Evolutionary conservation across 768 basidiomycete genomes (phyloP).

Genomic region (Tricholoma saponaceum): DNA sequence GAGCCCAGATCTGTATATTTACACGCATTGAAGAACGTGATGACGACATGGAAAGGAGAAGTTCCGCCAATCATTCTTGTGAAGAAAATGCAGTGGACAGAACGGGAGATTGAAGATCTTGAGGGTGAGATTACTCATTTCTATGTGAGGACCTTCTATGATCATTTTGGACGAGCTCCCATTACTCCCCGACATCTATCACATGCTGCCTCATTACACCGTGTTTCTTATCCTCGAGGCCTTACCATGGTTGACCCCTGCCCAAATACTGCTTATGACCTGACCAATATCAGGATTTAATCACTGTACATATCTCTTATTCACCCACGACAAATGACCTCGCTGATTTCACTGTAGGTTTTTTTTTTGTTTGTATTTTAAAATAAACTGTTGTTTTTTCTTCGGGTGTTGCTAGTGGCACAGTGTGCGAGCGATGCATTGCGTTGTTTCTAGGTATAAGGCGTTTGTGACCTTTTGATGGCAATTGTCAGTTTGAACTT

Average conservation of each 20-base stretch:
- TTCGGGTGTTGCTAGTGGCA: not conserved
- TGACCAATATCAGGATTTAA: not conserved
- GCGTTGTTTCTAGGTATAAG: not conserved
- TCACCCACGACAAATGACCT: not conserved
- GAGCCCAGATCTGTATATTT: not conserved
- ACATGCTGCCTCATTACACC: not conserved
- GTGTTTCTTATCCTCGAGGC: not conserved
- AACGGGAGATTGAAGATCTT: not conserved
- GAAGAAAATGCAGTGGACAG: not conserved
- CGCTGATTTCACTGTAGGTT: not conserved
- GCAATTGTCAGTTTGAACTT: not conserved
- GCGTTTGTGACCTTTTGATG: not conserved
- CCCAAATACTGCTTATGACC: not conserved
- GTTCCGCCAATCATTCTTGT: not conserved
- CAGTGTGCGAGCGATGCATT: not conserved
- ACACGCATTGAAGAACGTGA: not conserved
- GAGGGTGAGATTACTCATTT: not conserved
- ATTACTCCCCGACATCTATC: not conserved
- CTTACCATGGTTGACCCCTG: not conserved
- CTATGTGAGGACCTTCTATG: conserved; percentile 1
- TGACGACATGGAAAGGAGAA: not conserved
- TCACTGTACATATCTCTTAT: not conserved
- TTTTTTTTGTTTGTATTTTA: not conserved
- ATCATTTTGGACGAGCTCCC: not conserved
- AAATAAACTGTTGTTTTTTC: not conserved